Conservation (phyloP, 805 yeast species). For the Barnettozyma siamensis region DNA sequence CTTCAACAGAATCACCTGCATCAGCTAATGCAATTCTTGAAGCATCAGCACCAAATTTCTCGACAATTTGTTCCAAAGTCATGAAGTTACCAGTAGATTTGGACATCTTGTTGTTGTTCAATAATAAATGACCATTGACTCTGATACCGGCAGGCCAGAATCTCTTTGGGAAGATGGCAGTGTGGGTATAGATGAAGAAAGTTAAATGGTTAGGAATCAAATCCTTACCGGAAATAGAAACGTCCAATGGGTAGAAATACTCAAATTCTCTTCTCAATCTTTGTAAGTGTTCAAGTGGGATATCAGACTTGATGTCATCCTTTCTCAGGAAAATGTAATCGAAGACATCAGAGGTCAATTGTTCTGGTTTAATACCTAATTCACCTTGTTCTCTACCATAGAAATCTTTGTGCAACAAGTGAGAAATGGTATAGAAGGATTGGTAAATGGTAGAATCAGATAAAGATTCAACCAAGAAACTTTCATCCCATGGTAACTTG, state of each 20-base stretch:
- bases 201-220: conserved; percentile 96
- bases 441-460: conserved; percentile 96
- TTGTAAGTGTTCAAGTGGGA: conserved; percentile 62
- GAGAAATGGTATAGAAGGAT: conserved; percentile 88
- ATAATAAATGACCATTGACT: conserved; percentile 90
- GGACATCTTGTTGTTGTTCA: conserved; percentile 97
- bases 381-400: conserved; percentile 75
- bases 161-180: conserved; percentile 84
- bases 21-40: conserved; percentile 96
- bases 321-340: conserved; percentile 80
- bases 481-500: conserved; percentile 93
- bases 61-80: conserved; percentile 78
- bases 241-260: conserved; percentile 93
- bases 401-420: conserved; percentile 78
- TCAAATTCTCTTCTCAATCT: conserved; percentile 89
- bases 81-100: conserved; percentile 96
- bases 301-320: conserved; percentile 49
- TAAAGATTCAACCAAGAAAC: conserved; percentile 86
- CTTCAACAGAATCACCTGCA: conserved; percentile 97
- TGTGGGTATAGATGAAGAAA: conserved; percentile 88
- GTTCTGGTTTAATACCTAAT: conserved; percentile 68
- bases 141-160: conserved; percentile 95
- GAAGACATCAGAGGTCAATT: conserved; percentile 89
- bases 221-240: conserved; percentile 91
- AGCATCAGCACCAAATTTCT: conserved; percentile 96